Evolutionary conservation across 345 rosid genomes (phyloP).

Genomic region (Aethionema arabicum): DNA sequence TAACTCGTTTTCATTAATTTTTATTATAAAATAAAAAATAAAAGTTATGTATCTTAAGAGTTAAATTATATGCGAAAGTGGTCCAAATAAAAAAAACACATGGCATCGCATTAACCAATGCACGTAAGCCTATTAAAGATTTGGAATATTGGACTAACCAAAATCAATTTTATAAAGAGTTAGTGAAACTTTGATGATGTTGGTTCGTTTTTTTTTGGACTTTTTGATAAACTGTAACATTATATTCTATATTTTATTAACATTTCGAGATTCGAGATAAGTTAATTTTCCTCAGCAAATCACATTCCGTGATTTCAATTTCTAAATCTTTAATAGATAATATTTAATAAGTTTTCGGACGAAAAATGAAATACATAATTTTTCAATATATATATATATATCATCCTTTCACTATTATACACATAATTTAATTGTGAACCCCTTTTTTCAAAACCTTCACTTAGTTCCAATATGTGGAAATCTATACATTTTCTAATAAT

Average conservation of each 20-base stretch:
- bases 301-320: neutral
- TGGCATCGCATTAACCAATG: slow-evolving; percentile 23
- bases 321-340: no score
- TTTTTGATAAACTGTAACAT: slow-evolving; percentile 17
- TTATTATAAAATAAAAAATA: slow-evolving; percentile 20
- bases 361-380: no score
- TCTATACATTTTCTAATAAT: no score
- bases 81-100: slow-evolving; percentile 36
- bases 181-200: slow-evolving; percentile 27
- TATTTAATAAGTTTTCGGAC: no score
- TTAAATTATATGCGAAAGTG: slow-evolving; percentile 31
- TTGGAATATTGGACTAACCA: slow-evolving; percentile 12
- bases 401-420: no score
- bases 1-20: slow-evolving; percentile 24
- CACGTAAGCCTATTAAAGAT: slow-evolving; percentile 32
- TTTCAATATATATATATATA: no score
- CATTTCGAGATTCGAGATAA: slow-evolving; percentile 9
- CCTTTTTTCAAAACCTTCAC: no score
- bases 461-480: no score
- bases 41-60: slow-evolving; percentile 12
- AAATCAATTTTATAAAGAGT: slow-evolving; percentile 14
- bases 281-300: neutral
- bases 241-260: slow-evolving; percentile 6
- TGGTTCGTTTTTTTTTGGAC: slow-evolving; percentile 20
- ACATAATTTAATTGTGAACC: no score